A percentile compares a stretch with the other conserved stretches of the same genome.
phyloP scores from a whole-genome alignment of 23 red algal species.

The Gracilaria caudata region DNA sequence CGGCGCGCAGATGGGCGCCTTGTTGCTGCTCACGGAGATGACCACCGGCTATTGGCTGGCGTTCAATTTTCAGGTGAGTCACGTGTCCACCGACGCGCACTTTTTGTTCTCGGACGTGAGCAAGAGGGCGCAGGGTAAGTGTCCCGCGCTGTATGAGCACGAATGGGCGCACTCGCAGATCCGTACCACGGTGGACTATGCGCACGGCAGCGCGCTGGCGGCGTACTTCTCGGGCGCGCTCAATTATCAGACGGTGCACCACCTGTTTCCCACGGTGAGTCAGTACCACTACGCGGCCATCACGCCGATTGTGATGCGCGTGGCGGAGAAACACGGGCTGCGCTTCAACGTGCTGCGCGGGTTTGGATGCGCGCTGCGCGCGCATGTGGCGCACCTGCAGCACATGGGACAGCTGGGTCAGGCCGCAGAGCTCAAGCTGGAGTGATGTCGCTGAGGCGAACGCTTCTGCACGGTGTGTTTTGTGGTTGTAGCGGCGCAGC shows the following conservation, averaged over 20 bases:
- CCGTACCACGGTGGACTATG: conserved; percentile 77
- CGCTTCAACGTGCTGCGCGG: conserved; percentile 64
- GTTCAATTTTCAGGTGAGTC: conserved; percentile 89
- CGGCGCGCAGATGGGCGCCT: conserved; percentile 1
- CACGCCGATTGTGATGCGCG: conserved; percentile 78
- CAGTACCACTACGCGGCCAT: conserved; percentile 80
- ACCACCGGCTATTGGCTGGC: conserved; percentile 88
- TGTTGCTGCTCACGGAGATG: conserved; percentile 65
- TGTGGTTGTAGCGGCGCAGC: too few species aligned
- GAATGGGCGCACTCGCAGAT: conserved; percentile 83
- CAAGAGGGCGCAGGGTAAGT: conserved; percentile 49
- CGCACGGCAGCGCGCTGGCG: conserved; percentile 48
- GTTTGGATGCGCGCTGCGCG: conserved; percentile 46
- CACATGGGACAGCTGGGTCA: conserved; percentile 54
- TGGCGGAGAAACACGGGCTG: conserved; percentile 58
- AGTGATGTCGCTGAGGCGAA: too few species aligned
- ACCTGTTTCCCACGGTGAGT: conserved; percentile 79
- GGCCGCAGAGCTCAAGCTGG: conserved; percentile 71
- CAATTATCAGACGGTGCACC: conserved; percentile 90
- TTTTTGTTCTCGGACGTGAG: conserved; percentile 59
- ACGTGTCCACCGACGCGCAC: conserved; percentile 56
- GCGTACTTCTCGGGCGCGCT: conserved; percentile 77
- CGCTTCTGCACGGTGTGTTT: neutral
- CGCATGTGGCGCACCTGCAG: conserved; percentile 70
- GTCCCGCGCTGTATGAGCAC: conserved; percentile 64